Evolutionary conservation across 169 alveolate species (phyloP).

Genomic region (Perkinsus marinus): DNA sequence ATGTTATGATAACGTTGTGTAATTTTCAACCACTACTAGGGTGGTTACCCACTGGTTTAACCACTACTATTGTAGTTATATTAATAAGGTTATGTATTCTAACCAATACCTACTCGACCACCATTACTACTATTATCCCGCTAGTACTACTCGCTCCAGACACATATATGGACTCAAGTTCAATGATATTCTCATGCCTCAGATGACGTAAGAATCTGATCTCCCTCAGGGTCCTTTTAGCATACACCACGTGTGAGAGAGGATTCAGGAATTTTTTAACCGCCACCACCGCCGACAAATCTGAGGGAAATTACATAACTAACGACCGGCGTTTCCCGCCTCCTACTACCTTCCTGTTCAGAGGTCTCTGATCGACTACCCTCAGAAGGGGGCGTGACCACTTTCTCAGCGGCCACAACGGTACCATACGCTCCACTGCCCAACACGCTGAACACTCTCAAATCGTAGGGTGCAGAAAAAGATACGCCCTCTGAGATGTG

Average conservation of each 20-base stretch:
- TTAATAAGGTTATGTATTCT: no score
- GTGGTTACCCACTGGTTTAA: no score
- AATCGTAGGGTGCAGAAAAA: background rate
- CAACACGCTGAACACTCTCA: background rate
- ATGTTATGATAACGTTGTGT: no score
- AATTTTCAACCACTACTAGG: no score
- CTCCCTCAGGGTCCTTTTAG: slow-evolving; percentile 53
- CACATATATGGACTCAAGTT: slow-evolving; percentile 19
- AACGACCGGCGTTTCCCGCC: no score
- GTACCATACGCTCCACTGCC: background rate
- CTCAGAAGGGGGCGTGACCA: background rate
- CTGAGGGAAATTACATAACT: background rate
- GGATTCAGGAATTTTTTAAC: background rate
- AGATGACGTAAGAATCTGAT: slow-evolving; percentile 44
- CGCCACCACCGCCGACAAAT: background rate
- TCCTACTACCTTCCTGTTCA: background rate
- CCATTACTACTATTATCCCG: no score
- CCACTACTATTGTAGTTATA: no score
- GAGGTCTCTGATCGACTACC: background rate
- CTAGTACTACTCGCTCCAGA: background rate
- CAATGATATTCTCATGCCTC: slow-evolving; percentile 44
- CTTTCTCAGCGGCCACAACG: background rate
- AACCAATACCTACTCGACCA: no score
- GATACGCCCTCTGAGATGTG: background rate
- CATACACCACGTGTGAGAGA: slow-evolving; percentile 11